Evolutionary conservation across 2,329 filamentous ascomycete species (phyloP).

Genomic region (Talaromyces sp.): DNA sequence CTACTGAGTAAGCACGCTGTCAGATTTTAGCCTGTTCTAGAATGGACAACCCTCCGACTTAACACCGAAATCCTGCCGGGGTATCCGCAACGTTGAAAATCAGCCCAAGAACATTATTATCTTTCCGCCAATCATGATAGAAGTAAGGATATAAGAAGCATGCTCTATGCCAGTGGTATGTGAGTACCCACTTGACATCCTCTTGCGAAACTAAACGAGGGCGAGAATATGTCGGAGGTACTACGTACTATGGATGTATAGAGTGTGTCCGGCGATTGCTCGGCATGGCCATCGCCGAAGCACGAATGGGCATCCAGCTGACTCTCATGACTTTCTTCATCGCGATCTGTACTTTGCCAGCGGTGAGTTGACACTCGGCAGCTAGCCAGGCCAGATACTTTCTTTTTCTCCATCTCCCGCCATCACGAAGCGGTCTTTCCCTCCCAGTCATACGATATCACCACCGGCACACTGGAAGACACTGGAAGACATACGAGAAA

Average conservation of each 20-base stretch:
- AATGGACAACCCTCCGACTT: background rate
- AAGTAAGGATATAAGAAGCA: background rate
- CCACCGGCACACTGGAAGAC: background rate
- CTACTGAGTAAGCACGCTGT: background rate
- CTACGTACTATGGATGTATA: too few relatives aligned
- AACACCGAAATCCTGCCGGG: constrained; percentile 6
- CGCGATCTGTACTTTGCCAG: too few relatives aligned
- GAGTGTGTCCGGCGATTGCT: background rate
- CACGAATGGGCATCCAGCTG: background rate
- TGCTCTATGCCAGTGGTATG: background rate
- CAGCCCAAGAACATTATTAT: background rate
- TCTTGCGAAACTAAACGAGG: background rate
- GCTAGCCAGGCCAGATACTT: background rate
- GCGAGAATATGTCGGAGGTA: too few relatives aligned
- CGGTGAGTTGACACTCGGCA: background rate
- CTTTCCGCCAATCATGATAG: background rate
- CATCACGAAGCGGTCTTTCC: background rate
- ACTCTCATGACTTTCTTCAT: background rate
- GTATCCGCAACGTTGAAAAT: background rate
- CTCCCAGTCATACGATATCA: background rate
- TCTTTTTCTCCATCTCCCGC: background rate
- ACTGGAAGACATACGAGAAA: background rate
- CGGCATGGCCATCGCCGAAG: background rate
- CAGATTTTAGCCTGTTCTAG: background rate
- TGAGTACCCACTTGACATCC: background rate